phyloP scores from a whole-genome alignment of 805 yeast genomes.

The Zygoascus flipseniorum region DNA sequence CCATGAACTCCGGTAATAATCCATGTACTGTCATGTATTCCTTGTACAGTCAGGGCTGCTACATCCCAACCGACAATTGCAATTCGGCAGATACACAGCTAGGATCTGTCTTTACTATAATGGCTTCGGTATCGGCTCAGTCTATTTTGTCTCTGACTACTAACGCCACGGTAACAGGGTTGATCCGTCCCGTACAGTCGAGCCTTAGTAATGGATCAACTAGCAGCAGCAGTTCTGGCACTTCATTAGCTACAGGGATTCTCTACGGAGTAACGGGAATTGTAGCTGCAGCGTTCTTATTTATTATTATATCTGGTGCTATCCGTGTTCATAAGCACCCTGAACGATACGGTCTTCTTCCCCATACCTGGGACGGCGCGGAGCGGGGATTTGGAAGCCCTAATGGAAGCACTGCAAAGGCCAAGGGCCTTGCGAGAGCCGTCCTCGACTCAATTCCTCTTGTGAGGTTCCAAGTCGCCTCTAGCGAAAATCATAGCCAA shows the following conservation, averaged over 20 bases:
- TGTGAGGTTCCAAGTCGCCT: slow-evolving; percentile 13
- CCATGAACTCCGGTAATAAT: slow-evolving; percentile 11
- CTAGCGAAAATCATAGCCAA: neutral
- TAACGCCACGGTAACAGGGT: slow-evolving; percentile 1
- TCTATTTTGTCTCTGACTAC: slow-evolving; percentile 4
- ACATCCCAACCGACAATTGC: slow-evolving; percentile 10
- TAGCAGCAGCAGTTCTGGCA: neutral
- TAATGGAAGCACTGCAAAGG: slow-evolving; percentile 16
- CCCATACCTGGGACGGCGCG: slow-evolving; percentile 4
- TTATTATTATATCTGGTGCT: slow-evolving; percentile 27
- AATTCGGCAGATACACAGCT: slow-evolving; percentile 13
- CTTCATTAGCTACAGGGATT: slow-evolving; percentile 24
- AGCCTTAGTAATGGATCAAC: neutral
- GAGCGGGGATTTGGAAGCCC: slow-evolving; percentile 10
- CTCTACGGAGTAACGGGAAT: slow-evolving; percentile 25
- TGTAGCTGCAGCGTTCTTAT: slow-evolving; percentile 22
- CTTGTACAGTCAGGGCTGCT: slow-evolving; percentile 14
- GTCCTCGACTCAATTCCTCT: slow-evolving; percentile 30
- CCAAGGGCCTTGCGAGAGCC: slow-evolving; percentile 30
- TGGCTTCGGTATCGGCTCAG: slow-evolving; percentile 5
- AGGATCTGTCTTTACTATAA: slow-evolving; percentile 19
- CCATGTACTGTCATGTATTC: slow-evolving; percentile 19
- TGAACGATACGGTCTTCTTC: slow-evolving; percentile 24
- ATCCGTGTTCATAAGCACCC: slow-evolving; percentile 29
- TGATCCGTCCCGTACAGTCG: neutral